Conservation (phyloP, 768 basidiomycete genomes). For the Trametopsis cervina region DNA sequence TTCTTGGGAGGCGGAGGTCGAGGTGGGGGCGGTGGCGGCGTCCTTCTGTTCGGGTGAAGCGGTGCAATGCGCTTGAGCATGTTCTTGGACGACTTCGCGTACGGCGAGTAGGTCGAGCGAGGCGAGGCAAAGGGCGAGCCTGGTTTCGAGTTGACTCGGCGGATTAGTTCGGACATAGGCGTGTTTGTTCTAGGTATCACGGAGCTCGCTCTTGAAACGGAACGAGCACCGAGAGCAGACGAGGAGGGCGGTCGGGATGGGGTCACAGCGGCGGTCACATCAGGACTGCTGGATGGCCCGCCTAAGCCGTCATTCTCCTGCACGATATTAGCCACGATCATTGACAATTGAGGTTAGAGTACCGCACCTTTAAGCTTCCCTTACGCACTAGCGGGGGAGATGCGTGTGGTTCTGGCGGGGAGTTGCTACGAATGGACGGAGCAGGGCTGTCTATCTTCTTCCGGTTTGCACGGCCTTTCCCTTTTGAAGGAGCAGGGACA, state of each 20-base stretch:
- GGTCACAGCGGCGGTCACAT: background rate
- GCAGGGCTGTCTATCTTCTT: no score
- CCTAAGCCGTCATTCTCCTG: background rate
- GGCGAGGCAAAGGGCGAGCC: slow-evolving; percentile 48
- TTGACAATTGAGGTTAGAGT: background rate
- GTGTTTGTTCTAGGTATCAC: slow-evolving; percentile 45
- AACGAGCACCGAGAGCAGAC: slow-evolving; percentile 7
- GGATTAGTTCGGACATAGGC: slow-evolving; percentile 72
- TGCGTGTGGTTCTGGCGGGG: background rate
- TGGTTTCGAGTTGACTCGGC: slow-evolving; percentile 60
- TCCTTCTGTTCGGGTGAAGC: slow-evolving; percentile 63
- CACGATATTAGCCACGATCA: background rate
- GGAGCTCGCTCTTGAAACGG: slow-evolving; percentile 27
- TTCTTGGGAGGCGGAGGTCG: slow-evolving; percentile 69
- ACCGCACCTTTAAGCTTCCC: background rate
- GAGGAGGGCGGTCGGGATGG: slow-evolving; percentile 2
- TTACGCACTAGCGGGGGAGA: background rate
- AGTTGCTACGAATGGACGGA: background rate
- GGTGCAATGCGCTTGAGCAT: slow-evolving; percentile 66
- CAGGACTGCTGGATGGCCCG: background rate
- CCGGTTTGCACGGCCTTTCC: no score
- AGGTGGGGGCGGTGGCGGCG: slow-evolving; percentile 68
- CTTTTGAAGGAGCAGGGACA: no score
- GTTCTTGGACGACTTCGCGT: slow-evolving; percentile 56
- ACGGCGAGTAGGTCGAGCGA: slow-evolving; percentile 48